Base-by-base conservation (phyloP, 225 moss, liverwort and hornwort species). In the Lunularia cruciata region DNA sequence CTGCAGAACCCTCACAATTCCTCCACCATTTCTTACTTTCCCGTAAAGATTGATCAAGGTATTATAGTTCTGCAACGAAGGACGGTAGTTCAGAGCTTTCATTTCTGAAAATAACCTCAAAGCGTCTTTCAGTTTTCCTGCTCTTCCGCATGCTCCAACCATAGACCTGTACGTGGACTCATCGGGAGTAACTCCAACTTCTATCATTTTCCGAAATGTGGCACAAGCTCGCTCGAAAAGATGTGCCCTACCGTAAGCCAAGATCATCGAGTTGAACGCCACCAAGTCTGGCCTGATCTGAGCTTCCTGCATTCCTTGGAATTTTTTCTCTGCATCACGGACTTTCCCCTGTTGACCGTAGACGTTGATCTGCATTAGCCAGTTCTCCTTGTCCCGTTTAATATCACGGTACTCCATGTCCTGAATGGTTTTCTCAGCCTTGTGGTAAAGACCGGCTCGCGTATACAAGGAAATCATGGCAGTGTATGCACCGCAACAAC, bases 331-430 rank as follows among this genome's bases (percentile, higher is more conserved):
- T 47, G 88, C 85, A 23, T 90, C 84, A 57, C 80, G 73, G 19
- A 92, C 78, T 47, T 95, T 95, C 48, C 95, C 95, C 68, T 95
- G 95, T 59, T 90, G 95, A 18, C 87, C 90, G 73, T 86, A 90
- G 2, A 86, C 85, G 73, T 92, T 88, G 49, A 92, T 81, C 65
- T 92, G 95, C 77, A 86, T 86, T 46, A 90, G 64, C 92, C 85
- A 90, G 53, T 92, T 92, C 39, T 86, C 86, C 47, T 85, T 81
- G 49, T 95, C 95, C 5, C 92, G 89, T 3, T 73, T 73, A 15
- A 95, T 77, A 1, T 76, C 70, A 20, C 86, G 78, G 28, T 51
- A 68, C 64, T 66, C 59, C 95, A 95, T 92, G 63, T 87, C 88
- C 74, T 85, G 72, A 70, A 95, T 92, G 13, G 86, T 77, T 66